These are phyloP conservation scores for Arthrobotrys musiformis DNA, from an alignment of 2,329 filamentous ascomycete species.

Conservation along the genomic window DNA sequence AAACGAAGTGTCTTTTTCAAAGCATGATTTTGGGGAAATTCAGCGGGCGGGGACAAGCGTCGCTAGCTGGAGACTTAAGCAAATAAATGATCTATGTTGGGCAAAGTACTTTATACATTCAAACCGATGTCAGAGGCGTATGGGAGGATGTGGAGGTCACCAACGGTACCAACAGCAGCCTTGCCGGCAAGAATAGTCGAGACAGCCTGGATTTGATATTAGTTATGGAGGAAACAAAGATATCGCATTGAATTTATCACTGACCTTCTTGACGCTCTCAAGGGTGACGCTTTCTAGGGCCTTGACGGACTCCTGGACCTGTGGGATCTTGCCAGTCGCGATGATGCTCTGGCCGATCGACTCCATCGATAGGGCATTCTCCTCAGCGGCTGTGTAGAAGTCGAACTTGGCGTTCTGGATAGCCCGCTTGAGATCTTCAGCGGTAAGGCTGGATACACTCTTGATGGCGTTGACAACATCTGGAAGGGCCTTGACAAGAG, in stretches of 20 bases:
- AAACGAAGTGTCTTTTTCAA: slow-evolving; percentile 31
- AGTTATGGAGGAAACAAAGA: not conserved
- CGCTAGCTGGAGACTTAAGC: slow-evolving; percentile 16
- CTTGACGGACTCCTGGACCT: slow-evolving; percentile 82
- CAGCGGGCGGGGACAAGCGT: slow-evolving; percentile 12
- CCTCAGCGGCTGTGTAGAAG: slow-evolving; percentile 83
- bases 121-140: slow-evolving; percentile 95
- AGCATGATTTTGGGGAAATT: slow-evolving; percentile 25
- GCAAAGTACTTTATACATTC: slow-evolving; percentile 74
- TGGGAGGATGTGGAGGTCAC: slow-evolving; percentile 89
- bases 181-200: slow-evolving; percentile 88
- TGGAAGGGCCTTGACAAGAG: slow-evolving; percentile 78
- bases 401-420: slow-evolving; percentile 93
- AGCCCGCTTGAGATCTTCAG: slow-evolving; percentile 91
- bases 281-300: slow-evolving; percentile 81
- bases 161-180: slow-evolving; percentile 87
- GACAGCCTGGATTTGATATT: slow-evolving; percentile 72
- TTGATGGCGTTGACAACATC: slow-evolving; percentile 84
- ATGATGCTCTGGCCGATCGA: slow-evolving; percentile 86
- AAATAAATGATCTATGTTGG: slow-evolving; percentile 34
- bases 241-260: slow-evolving; percentile 61
- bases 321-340: slow-evolving; percentile 81
- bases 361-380: slow-evolving; percentile 79
- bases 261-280: slow-evolving; percentile 85
- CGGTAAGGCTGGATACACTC: slow-evolving; percentile 78